Percentiles rank a stretch among this genome's conserved stretches.
These are phyloP conservation scores for Litchi chinensis DNA, from an alignment of 345 rosid species.

Conservation along the genomic window DNA sequence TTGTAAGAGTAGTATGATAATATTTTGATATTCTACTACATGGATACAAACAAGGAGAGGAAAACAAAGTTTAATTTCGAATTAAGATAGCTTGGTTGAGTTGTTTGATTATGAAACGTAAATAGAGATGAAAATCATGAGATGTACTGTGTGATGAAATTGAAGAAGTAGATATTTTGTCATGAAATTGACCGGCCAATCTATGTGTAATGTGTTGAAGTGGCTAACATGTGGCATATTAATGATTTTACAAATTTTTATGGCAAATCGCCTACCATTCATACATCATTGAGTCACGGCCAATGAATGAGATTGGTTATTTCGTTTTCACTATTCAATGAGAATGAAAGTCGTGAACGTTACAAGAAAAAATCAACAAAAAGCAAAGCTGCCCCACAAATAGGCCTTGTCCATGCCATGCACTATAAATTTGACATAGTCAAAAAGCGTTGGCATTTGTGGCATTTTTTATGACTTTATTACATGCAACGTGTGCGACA, in stretches of 20 bases:
- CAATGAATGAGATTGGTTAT: neutral
- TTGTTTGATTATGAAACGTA: too few species aligned
- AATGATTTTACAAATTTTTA: slow-evolving; percentile 6
- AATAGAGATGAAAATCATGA: too few species aligned
- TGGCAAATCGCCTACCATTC: slow-evolving; percentile 1
- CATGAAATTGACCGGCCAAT: too few species aligned
- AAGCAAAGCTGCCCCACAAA: neutral
- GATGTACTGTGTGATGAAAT: too few species aligned
- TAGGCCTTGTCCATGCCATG: neutral
- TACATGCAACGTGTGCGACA: neutral
- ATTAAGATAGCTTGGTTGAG: too few species aligned
- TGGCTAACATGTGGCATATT: slow-evolving; percentile 15
- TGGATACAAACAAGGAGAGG: too few species aligned
- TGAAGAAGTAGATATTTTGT: neutral
- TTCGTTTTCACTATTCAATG: slow-evolving; percentile 3
- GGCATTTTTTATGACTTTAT: neutral
- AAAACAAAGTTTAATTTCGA: too few species aligned
- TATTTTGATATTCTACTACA: too few species aligned
- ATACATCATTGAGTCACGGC: neutral
- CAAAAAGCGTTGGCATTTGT: neutral
- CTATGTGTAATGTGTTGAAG: neutral
- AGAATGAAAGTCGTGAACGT: too few species aligned
- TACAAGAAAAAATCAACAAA: neutral
- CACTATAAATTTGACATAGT: neutral
- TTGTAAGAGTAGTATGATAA: too few species aligned